Conservation (phyloP, 495 filamentous ascomycete genomes). For the Chlorociboria aeruginascens region DNA sequence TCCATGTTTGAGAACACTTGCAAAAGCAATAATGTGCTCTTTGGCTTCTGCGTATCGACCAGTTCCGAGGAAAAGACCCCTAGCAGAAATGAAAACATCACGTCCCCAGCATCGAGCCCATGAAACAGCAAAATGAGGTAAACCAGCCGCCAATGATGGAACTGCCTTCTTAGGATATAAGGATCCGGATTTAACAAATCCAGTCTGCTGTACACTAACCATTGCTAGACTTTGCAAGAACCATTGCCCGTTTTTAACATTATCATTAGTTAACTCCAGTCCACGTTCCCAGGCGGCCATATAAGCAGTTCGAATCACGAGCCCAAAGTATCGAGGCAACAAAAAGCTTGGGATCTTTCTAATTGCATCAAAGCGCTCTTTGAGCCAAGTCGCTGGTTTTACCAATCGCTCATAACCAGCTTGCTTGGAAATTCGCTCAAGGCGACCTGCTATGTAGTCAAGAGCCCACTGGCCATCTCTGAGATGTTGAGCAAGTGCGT, state of each 20-base stretch:
- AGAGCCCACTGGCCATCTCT: slow-evolving; percentile 90
- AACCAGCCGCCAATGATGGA: slow-evolving; percentile 79
- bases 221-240: slow-evolving; percentile 80
- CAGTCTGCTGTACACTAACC: slow-evolving; percentile 82
- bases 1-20: slow-evolving; percentile 92
- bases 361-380: slow-evolving; percentile 73
- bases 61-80: slow-evolving; percentile 80
- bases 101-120: slow-evolving; percentile 98
- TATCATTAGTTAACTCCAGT: slow-evolving; percentile 63
- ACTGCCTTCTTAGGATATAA: slow-evolving; percentile 76
- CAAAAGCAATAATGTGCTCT: slow-evolving; percentile 92
- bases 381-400: slow-evolving; percentile 64
- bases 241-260: slow-evolving; percentile 65
- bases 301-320: slow-evolving; percentile 79
- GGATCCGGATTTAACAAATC: slow-evolving; percentile 78
- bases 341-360: slow-evolving; percentile 77
- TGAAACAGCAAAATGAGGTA: slow-evolving; percentile 88
- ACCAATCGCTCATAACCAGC: slow-evolving; percentile 45
- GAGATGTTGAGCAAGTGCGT: slow-evolving; percentile 85
- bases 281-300: slow-evolving; percentile 66
- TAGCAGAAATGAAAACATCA: slow-evolving; percentile 90
- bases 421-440: slow-evolving; percentile 58
- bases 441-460: slow-evolving; percentile 69
- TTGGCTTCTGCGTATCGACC: slow-evolving; percentile 78
- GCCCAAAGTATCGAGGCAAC: slow-evolving; percentile 82